phyloP scores from a whole-genome alignment of 192 early-diverging fungal genomes.

The Paraglomus occultum region DNA sequence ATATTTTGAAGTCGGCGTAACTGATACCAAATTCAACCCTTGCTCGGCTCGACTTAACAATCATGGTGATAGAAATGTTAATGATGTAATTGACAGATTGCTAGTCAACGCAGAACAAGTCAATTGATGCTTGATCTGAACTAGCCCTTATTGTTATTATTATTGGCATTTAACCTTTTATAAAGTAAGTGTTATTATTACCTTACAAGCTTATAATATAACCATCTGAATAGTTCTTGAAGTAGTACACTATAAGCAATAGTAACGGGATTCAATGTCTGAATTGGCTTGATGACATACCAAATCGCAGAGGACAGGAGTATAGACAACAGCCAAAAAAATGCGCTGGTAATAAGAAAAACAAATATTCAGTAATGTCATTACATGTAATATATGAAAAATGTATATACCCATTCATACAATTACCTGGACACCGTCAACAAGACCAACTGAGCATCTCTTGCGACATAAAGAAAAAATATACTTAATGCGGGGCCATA shows the following conservation, averaged over 20 bases:
- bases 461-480: slow-evolving; percentile 68
- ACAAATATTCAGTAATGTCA: not conserved
- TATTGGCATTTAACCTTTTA: not conserved
- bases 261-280: slow-evolving; percentile 42
- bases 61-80: not conserved
- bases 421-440: slow-evolving; percentile 69
- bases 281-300: slow-evolving; percentile 49
- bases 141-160: not conserved
- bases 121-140: not conserved
- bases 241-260: slow-evolving; percentile 60
- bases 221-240: slow-evolving; percentile 69
- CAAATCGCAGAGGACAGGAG: slow-evolving; percentile 72
- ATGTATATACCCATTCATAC: not conserved
- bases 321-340: slow-evolving; percentile 79
- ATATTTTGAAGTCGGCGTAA: slow-evolving; percentile 62
- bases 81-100: not conserved
- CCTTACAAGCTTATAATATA: slow-evolving; percentile 57
- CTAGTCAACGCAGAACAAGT: not conserved
- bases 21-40: slow-evolving; percentile 60
- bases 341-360: slow-evolving; percentile 56
- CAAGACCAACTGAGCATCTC: slow-evolving; percentile 67
- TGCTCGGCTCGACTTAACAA: slow-evolving; percentile 59
- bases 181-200: slow-evolving; percentile 27
- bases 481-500: slow-evolving; percentile 73
- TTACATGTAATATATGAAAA: not conserved